Conservation (phyloP, 805 yeast genomes). For the Yamadazyma paraphyllophila region DNA sequence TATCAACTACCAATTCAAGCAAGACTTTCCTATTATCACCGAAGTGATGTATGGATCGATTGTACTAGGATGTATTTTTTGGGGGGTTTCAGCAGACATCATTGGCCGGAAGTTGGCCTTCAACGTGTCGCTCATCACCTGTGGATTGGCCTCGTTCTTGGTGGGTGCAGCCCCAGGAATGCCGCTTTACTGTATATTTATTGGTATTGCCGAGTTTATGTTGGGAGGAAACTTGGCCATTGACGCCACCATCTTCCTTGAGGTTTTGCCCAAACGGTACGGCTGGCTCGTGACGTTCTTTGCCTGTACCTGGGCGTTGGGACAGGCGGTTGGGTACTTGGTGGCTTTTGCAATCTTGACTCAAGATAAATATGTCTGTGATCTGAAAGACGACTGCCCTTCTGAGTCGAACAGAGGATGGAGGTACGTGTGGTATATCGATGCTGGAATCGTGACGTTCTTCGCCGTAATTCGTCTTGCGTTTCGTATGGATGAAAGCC, state of each 20-base stretch:
- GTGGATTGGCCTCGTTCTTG: constrained; percentile 22
- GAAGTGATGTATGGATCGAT: constrained; percentile 42
- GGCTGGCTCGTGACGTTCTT: constrained; percentile 26
- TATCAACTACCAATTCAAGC: constrained; percentile 48
- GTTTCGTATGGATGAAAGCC: constrained; percentile 48
- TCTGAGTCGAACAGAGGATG: constrained; percentile 54
- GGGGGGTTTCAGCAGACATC: constrained; percentile 57
- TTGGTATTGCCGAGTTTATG: constrained; percentile 21
- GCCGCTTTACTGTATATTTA: constrained; percentile 24
- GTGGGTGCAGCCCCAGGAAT: constrained; percentile 26
- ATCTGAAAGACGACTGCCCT: constrained; percentile 37
- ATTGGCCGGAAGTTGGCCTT: constrained; percentile 55
- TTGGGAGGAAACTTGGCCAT: constrained; percentile 30
- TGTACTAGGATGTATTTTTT: constrained; percentile 49
- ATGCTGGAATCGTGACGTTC: constrained; percentile 46
- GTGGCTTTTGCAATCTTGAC: constrained; percentile 57
- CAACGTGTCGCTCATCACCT: constrained; percentile 25
- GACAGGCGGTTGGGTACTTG: constrained; percentile 51
- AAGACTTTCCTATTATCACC: constrained; percentile 42
- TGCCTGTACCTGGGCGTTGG: constrained; percentile 63
- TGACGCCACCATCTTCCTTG: constrained; percentile 28
- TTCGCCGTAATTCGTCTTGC: constrained; percentile 33
- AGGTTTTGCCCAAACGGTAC: constrained; percentile 25
- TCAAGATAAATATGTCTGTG: constrained; percentile 35
- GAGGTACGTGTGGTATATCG: constrained; percentile 53